Conservation (phyloP, 2,329 filamentous ascomycete genomes). For the Microcera coccophila region DNA sequence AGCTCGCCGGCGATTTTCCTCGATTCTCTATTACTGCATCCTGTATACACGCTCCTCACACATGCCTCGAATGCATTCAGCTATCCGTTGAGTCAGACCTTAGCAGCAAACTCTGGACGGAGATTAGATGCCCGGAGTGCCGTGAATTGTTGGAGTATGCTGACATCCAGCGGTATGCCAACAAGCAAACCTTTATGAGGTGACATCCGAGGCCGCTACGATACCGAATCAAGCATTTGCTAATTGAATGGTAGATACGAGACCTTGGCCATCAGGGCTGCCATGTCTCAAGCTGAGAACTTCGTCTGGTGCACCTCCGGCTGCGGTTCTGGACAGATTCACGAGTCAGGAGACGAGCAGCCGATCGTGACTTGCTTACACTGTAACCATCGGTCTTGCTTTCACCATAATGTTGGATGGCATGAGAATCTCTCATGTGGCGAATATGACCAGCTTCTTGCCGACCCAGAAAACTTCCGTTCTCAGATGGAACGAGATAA, state of each 20-base stretch:
- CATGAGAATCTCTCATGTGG: constrained; percentile 40
- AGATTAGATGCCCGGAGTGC: constrained; percentile 53
- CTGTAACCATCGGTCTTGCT: constrained; percentile 41
- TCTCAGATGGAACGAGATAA: constrained; percentile 35
- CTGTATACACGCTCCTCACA: constrained; percentile 32
- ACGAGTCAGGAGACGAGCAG: constrained; percentile 36
- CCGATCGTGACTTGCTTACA: constrained; percentile 41
- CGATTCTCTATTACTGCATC: constrained; percentile 29
- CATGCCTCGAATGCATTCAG: constrained; percentile 35
- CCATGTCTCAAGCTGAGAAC: constrained; percentile 39
- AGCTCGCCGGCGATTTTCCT: constrained; percentile 30
- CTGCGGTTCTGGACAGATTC: constrained; percentile 52
- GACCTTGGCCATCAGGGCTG: constrained; percentile 39
- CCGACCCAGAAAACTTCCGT: constrained; percentile 38
- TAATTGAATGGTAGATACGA: constrained; percentile 36
- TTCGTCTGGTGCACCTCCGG: constrained; percentile 53
- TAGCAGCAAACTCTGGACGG: constrained; percentile 37
- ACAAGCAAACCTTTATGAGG: constrained; percentile 40
- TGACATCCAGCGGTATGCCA: constrained; percentile 45
- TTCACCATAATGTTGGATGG: constrained; percentile 40
- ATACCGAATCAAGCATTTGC: background rate
- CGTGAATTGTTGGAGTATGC: constrained; percentile 38
- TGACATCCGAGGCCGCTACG: constrained; percentile 19
- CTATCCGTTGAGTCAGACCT: constrained; percentile 34
- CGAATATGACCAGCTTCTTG: constrained; percentile 39